Conservation (phyloP, 139 green algal species). For the Astrephomene gubernaculifera region DNA sequence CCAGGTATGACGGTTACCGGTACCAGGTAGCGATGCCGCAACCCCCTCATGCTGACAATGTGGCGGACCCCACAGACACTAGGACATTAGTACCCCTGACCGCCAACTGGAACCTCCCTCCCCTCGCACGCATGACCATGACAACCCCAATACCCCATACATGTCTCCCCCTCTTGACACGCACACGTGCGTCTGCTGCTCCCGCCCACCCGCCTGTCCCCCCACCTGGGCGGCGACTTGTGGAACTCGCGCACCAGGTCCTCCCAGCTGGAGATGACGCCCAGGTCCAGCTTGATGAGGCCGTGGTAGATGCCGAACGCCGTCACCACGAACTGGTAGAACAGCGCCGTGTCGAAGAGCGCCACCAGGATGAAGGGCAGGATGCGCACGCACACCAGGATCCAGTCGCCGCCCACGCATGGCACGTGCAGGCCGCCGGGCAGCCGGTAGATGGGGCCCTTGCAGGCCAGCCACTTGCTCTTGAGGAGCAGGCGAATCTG, state of each 20-base stretch:
- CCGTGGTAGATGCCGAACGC: constrained; percentile 31
- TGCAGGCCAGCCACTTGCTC: constrained; percentile 38
- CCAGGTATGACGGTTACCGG: too few species aligned
- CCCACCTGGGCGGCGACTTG: constrained; percentile 36
- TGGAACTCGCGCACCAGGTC: constrained; percentile 48
- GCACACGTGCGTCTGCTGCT: too few species aligned
- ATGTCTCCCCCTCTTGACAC: too few species aligned
- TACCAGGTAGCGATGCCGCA: too few species aligned
- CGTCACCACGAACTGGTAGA: constrained; percentile 41
- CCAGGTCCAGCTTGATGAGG: constrained; percentile 41
- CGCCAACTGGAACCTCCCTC: too few species aligned
- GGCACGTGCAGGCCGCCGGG: neutral
- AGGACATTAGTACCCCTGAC: too few species aligned
- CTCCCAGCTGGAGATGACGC: constrained; percentile 29
- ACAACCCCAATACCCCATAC: too few species aligned
- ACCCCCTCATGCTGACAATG: too few species aligned
- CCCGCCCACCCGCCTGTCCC: neutral
- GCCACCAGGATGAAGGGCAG: constrained; percentile 23
- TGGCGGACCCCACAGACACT: too few species aligned
- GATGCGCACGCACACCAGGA: constrained; percentile 24
- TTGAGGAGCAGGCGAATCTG: constrained; percentile 34
- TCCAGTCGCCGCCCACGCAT: constrained; percentile 34
- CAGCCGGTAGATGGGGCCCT: neutral
- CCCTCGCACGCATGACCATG: too few species aligned
- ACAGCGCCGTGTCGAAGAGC: constrained; percentile 41